phyloP scores from a whole-genome alignment of 257 asterid genomes.

The Gentiana straminea region DNA sequence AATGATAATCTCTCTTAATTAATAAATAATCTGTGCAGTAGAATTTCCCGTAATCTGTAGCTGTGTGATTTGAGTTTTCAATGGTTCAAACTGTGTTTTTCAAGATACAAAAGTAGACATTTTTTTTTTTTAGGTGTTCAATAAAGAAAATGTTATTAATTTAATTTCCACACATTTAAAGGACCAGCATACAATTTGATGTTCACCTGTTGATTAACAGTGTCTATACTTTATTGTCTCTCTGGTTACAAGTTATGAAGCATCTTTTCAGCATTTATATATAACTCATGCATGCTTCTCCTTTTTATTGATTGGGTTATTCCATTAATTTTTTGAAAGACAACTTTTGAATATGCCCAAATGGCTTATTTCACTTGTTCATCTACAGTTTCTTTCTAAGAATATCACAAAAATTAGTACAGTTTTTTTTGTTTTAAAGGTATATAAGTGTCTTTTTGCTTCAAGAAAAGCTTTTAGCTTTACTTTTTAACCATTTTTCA shows the following conservation, averaged over 20 bases:
- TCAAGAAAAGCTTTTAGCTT: neutral
- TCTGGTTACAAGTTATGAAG: slow-evolving; percentile 5
- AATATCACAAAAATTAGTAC: too few relatives aligned
- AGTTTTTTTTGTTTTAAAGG: too few relatives aligned
- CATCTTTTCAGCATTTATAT: slow-evolving; percentile 15
- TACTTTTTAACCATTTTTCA: neutral
- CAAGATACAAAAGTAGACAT: slow-evolving; percentile 18
- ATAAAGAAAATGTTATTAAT: slow-evolving; percentile 7
- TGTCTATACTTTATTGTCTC: slow-evolving; percentile 11
- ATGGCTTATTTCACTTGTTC: slow-evolving; percentile 19
- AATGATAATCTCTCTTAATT: neutral
- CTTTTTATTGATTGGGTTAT: slow-evolving; percentile 7
- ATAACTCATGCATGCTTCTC: slow-evolving; percentile 1
- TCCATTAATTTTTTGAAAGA: slow-evolving; percentile 18
- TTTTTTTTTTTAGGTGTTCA: slow-evolving; percentile 15
- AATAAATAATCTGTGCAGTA: too few relatives aligned
- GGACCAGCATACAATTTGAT: neutral
- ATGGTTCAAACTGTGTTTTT: slow-evolving; percentile 18
- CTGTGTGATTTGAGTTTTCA: too few relatives aligned
- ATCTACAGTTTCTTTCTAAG: slow-evolving; percentile 18
- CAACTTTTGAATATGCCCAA: slow-evolving; percentile 14
- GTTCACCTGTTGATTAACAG: slow-evolving; percentile 30
- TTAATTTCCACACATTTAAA: slow-evolving; percentile 3
- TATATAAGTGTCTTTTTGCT: neutral
- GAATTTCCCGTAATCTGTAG: too few relatives aligned